Percentiles rank a stretch among this genome's conserved stretches.
Conservation (phyloP, 441 rosid genomes). For the Eruca vesicaria region DNA sequence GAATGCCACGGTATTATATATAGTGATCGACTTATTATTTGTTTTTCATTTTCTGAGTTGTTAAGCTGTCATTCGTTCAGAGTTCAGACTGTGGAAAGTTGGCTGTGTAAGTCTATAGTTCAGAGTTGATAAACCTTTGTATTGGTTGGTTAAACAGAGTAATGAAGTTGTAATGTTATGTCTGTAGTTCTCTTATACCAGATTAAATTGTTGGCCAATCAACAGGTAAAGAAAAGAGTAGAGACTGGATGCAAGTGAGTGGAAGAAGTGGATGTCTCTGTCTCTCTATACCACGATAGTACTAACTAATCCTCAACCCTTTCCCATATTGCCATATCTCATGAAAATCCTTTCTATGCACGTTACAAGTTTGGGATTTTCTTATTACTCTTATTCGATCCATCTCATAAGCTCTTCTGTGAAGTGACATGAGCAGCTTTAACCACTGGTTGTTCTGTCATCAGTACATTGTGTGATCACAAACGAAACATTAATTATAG, state of each 20-base stretch:
- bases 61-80: too few relatives aligned
- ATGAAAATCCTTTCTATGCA: background rate
- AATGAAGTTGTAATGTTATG: background rate
- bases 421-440: too few relatives aligned
- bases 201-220: too few relatives aligned
- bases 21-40: background rate
- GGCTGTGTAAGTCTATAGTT: too few relatives aligned
- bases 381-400: too few relatives aligned
- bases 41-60: background rate
- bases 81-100: background rate
- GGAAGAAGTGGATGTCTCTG: background rate
- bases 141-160: background rate
- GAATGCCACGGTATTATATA: too few relatives aligned
- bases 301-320: background rate
- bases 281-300: background rate
- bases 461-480: too few relatives aligned
- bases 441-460: too few relatives aligned
- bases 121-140: background rate
- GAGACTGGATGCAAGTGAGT: background rate
- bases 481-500: too few relatives aligned
- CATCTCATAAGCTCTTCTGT: too few relatives aligned
- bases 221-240: background rate
- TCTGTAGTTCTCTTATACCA: background rate
- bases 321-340: background rate
- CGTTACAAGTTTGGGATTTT: background rate